Conservation (phyloP, 805 yeast genomes). For the Metschnikowia drakensbergensis region DNA sequence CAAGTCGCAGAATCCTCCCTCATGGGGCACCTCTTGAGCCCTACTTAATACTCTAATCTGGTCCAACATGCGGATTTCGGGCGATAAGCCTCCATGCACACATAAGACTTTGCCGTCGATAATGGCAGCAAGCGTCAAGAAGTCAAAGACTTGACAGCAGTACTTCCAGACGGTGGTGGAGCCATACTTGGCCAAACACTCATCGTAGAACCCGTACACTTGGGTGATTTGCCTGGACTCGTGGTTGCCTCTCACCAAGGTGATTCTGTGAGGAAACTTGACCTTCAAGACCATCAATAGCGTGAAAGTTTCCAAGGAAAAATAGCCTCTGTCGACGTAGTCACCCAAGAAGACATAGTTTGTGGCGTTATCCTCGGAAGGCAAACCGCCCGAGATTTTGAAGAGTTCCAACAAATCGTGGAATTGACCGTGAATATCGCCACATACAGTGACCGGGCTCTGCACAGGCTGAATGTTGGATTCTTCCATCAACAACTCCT, state of each 20-base stretch:
- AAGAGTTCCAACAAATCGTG: conserved; percentile 90
- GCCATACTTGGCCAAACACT: conserved; percentile 88
- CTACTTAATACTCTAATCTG: conserved; percentile 91
- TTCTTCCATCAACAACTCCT: conserved; percentile 93
- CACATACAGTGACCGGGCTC: conserved; percentile 93
- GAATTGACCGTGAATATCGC: conserved; percentile 97
- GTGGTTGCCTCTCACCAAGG: conserved; percentile 95
- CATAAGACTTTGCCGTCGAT: conserved; percentile 92
- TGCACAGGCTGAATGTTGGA: conserved; percentile 91
- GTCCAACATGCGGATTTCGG: conserved; percentile 95
- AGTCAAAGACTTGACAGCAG: conserved; percentile 95
- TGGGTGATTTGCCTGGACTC: conserved; percentile 98
- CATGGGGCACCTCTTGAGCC: conserved; percentile 98
- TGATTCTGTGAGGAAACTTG: conserved; percentile 77
- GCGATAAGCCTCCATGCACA: conserved; percentile 96
- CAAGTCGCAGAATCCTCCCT: conserved; percentile 96
- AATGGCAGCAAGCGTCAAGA: conserved; percentile 89
- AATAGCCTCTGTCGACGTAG: conserved; percentile 97
- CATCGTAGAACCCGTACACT: conserved; percentile 97
- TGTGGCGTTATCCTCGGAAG: conserved; percentile 62
- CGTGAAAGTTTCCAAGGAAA: conserved; percentile 90
- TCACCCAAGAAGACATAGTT: conserved; percentile 86
- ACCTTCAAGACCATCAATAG: conserved; percentile 90
- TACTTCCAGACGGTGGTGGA: conserved; percentile 94
- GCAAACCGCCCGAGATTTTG: conserved; percentile 89